Percentiles rank a stretch among this genome's conserved stretches.
phyloP scores from a whole-genome alignment of 2,329 filamentous ascomycete genomes.

The Dactylellina drechsleri region DNA sequence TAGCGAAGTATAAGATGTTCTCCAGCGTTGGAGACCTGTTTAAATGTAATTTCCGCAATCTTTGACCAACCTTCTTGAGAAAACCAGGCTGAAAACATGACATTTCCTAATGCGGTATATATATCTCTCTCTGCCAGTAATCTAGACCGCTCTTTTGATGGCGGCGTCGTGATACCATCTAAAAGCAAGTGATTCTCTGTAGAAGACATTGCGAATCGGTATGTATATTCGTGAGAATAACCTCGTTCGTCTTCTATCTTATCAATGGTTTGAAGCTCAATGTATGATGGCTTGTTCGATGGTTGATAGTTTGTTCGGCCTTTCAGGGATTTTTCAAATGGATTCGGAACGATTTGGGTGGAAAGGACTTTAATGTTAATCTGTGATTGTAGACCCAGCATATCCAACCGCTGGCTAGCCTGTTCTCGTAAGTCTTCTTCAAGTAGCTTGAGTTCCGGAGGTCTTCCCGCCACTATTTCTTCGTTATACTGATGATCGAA shows the following conservation, averaged over 20 bases:
- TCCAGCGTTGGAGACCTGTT: neutral
- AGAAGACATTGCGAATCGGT: conserved; percentile 18
- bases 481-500: neutral
- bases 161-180: neutral
- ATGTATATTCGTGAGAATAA: neutral
- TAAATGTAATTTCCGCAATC: conserved; percentile 10
- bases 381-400: neutral
- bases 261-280: neutral
- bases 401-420: neutral
- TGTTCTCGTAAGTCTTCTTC: neutral
- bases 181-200: conserved; percentile 12
- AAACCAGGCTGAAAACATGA: conserved; percentile 18
- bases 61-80: conserved; percentile 23
- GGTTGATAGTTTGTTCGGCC: conserved; percentile 2
- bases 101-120: neutral
- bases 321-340: neutral
- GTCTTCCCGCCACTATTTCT: neutral
- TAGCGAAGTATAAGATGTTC: neutral
- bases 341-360: neutral
- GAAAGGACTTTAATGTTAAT: neutral
- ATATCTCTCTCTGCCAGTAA: neutral
- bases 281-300: conserved; percentile 14
- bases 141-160: neutral
- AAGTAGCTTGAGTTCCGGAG: neutral
- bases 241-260: neutral